phyloP scores from a whole-genome alignment of 1,139 yeast species.

The Pichia cactophila region DNA sequence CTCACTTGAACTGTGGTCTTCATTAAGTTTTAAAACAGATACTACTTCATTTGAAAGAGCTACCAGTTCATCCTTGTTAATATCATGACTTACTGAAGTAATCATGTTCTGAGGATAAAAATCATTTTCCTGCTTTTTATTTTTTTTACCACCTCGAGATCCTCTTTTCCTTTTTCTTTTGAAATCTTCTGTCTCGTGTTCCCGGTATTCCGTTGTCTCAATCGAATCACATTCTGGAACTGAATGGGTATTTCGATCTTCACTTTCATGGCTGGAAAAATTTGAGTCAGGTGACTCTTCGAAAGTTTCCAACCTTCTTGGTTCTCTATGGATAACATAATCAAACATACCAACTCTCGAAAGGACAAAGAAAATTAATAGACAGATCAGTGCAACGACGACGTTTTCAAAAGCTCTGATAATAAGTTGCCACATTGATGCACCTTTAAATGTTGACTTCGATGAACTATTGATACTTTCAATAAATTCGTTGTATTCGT shows the following conservation, averaged over 20 bases:
- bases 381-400: conserved; percentile 26
- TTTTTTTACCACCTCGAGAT: conserved; percentile 71
- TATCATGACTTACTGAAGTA: neutral
- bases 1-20: neutral
- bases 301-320: neutral
- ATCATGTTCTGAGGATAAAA: neutral
- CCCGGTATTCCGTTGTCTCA: conserved; percentile 1
- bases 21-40: conserved; percentile 17
- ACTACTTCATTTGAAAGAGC: conserved; percentile 11
- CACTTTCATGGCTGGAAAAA: neutral
- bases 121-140: conserved; percentile 33
- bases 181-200: conserved; percentile 4
- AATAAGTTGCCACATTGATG: conserved; percentile 19
- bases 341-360: conserved; percentile 27
- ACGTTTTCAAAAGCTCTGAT: conserved; percentile 33
- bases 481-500: neutral
- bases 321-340: neutral
- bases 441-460: conserved; percentile 14
- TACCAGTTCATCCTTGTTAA: conserved; percentile 19
- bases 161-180: conserved; percentile 70
- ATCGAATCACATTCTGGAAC: neutral
- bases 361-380: conserved; percentile 19
- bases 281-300: neutral
- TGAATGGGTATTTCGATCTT: no score
- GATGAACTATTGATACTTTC: conserved; percentile 12